Percentiles rank a stretch among this genome's conserved stretches.
These are phyloP conservation scores for Fusarium sp. DNA, from an alignment of 2,329 filamentous ascomycete genomes.

Conservation along the genomic window DNA sequence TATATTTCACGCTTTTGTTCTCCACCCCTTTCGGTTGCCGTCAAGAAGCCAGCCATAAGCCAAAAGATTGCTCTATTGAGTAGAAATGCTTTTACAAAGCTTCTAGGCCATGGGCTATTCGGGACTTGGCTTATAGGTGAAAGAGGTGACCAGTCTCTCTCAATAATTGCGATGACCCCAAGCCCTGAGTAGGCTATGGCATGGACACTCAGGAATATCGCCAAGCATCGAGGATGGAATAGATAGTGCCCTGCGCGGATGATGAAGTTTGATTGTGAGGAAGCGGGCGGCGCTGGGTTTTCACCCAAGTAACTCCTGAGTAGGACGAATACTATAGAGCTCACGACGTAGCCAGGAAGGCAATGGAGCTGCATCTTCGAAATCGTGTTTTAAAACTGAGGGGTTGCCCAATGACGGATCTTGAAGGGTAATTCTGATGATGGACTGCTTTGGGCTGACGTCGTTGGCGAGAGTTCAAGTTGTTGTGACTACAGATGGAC, in stretches of 20 bases:
- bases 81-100: neutral
- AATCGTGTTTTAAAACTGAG: no score
- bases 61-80: neutral
- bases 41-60: neutral
- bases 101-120: neutral
- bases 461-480: no score
- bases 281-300: neutral
- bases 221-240: neutral
- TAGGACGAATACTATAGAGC: no score
- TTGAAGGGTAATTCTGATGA: no score
- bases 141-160: neutral
- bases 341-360: no score
- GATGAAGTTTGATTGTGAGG: neutral
- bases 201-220: neutral
- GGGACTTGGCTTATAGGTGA: neutral
- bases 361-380: no score
- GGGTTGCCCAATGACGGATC: no score
- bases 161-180: neutral
- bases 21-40: neutral
- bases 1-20: no score
- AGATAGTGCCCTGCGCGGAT: neutral
- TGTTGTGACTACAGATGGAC: no score
- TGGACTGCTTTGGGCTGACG: no score
- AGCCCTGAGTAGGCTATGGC: neutral
- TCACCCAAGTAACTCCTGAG: neutral